Evolutionary conservation across 148 eudicot genomes (phyloP), one percentile per base, ranked within the genome.

Genomic region (Beta vulgaris): DNA sequence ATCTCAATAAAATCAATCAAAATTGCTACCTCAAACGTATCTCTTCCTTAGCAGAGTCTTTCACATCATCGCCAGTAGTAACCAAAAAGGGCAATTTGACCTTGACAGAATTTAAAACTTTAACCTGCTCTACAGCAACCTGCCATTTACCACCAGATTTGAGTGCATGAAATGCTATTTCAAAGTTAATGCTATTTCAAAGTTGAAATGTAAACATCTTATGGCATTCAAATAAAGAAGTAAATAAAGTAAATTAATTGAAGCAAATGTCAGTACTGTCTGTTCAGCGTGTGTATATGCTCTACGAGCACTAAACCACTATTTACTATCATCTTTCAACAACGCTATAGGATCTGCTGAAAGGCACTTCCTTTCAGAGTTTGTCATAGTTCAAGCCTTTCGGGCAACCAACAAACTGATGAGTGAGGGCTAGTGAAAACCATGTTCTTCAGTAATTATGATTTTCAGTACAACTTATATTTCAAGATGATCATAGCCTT

Each of bases 121-220:
- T 85, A 77, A 94, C 98, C 80, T 88, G 82, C 87, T 94, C 96
- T 29, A 81, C 97, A 69, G 90, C 88, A 77, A 94, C 97, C 98
- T 94, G 80, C 58, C 68, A 84, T 68, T 26, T 80, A 69, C 7
- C 39, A 37, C 39, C 44, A 76, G 44, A 15, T 62, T 43, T 48
- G 16, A 39, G 51, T 46, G 43, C 34, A 70, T 18, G 55, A 35
- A 43, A 60, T 42, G 44, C 6, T 21, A 70, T 34, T 16, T 59
- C 9, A 15, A 25, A 67, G 53, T 35, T 31, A 14, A 54, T n/a
- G n/a, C n/a, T 43, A 48, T 59, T 28, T 4, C 18, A 59, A 59
- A 59, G 11, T n/a, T n/a, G 25, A n/a, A 19, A 32, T 11, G 43
- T 67, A 42, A 67, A 26, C 25, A n/a, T 23, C 62, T 51, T 51